Conservation (phyloP, 2,329 filamentous ascomycete species). For the Aspergillus sp. region DNA sequence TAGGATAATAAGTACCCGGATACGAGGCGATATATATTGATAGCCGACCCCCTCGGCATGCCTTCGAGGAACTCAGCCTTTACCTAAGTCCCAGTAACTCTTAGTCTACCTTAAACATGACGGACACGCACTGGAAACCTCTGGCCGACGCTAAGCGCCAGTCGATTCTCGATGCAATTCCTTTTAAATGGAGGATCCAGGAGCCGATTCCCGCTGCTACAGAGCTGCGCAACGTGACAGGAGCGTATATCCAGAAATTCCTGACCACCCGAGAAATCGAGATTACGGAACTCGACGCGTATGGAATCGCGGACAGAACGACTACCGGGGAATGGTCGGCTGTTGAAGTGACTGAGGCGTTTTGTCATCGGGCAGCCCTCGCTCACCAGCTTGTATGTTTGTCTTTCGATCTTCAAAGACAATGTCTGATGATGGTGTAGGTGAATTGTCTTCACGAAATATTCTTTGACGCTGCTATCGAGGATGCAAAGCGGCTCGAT, state of each 20-base stretch:
- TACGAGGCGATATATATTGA: background rate
- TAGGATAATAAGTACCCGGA: background rate
- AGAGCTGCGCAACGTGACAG: conserved; percentile 58
- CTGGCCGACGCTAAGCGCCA: conserved; percentile 55
- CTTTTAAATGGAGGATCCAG: conserved; percentile 55
- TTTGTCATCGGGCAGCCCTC: conserved; percentile 57
- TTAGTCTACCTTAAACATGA: conserved; percentile 14
- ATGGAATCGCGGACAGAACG: conserved; percentile 56
- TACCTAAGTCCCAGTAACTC: background rate
- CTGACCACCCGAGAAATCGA: conserved; percentile 55
- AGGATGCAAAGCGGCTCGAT: conserved; percentile 51
- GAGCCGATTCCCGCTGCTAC: conserved; percentile 47
- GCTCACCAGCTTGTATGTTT: conserved; percentile 57
- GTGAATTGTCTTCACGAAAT: conserved; percentile 56
- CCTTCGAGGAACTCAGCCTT: background rate
- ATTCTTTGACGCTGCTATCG: conserved; percentile 54
- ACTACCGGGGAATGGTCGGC: conserved; percentile 57
- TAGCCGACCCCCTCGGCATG: background rate
- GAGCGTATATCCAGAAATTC: conserved; percentile 57
- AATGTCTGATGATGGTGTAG: conserved; percentile 8
- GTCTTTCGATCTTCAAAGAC: background rate
- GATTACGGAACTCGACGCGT: conserved; percentile 62
- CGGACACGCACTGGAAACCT: conserved; percentile 47
- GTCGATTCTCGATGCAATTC: conserved; percentile 55
- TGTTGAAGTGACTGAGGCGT: conserved; percentile 55